A percentile compares a stretch with the other conserved stretches of the same genome.
Evolutionary conservation across 805 yeast species (phyloP).

Genomic region (Cyberlindnera suaveolens): DNA sequence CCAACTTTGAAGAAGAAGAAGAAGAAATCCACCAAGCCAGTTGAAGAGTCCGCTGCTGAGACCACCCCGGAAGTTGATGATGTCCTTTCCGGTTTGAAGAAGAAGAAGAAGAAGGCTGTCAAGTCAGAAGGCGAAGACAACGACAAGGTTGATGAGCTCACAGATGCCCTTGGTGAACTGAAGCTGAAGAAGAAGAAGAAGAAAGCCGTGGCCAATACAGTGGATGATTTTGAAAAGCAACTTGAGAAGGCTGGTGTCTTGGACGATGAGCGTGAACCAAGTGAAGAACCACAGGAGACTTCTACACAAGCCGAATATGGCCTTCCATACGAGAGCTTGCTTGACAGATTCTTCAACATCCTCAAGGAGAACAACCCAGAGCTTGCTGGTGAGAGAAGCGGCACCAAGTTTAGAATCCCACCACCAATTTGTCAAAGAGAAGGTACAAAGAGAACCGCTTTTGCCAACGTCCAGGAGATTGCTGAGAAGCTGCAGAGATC

Average conservation of each 20-base stretch:
- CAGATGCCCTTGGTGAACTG: slow-evolving; percentile 63
- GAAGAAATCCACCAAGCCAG: slow-evolving; percentile 51
- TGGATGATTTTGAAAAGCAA: slow-evolving; percentile 81
- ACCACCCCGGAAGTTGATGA: slow-evolving; percentile 44
- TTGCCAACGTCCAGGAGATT: slow-evolving; percentile 93
- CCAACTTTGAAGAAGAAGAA: slow-evolving; percentile 74
- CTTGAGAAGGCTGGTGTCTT: slow-evolving; percentile 86
- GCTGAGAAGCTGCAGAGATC: slow-evolving; percentile 92
- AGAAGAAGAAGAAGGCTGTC: slow-evolving; percentile 73
- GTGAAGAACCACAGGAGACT: slow-evolving; percentile 20
- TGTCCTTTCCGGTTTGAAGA: slow-evolving; percentile 73
- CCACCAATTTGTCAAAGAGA: slow-evolving; percentile 97
- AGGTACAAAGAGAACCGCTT: slow-evolving; percentile 93
- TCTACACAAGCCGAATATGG: slow-evolving; percentile 43
- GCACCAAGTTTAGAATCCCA: slow-evolving; percentile 91
- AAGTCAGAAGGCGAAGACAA: slow-evolving; percentile 30
- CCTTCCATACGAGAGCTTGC: slow-evolving; percentile 67
- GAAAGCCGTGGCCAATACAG: slow-evolving; percentile 49
- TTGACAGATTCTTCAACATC: slow-evolving; percentile 79
- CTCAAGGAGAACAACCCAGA: slow-evolving; percentile 95
- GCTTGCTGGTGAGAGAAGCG: slow-evolving; percentile 92
- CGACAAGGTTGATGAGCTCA: slow-evolving; percentile 34
- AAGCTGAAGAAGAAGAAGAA: slow-evolving; percentile 84
- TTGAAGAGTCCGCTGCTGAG: slow-evolving; percentile 30
- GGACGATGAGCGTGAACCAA: slow-evolving; percentile 25